A percentile compares a stretch with the other conserved stretches of the same genome.
phyloP scores from a whole-genome alignment of 2,329 filamentous ascomycete genomes.

The Calonectria montana region DNA sequence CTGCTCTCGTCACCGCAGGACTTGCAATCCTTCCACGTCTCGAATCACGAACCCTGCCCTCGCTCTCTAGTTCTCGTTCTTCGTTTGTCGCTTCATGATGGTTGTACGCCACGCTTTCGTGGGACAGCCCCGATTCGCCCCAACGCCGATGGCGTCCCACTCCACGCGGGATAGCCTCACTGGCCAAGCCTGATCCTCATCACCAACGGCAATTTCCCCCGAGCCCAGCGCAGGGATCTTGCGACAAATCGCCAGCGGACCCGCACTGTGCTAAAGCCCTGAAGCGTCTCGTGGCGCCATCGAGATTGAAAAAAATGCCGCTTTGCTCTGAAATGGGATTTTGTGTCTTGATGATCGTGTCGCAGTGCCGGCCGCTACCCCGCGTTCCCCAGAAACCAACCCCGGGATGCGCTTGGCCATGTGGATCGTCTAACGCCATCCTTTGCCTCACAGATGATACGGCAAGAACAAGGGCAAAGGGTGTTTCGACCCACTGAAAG shows the following conservation, averaged over 20 bases:
- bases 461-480: background rate
- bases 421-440: background rate
- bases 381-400: constrained; percentile 4
- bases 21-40: background rate
- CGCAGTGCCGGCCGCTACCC: background rate
- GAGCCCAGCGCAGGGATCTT: background rate
- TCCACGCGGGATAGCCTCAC: background rate
- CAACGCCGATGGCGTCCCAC: background rate
- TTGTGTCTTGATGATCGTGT: background rate
- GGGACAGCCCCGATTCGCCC: background rate
- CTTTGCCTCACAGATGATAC: background rate
- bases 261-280: background rate
- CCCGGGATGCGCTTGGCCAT: background rate
- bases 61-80: background rate
- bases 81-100: background rate
- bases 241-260: background rate
- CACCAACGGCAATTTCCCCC: background rate
- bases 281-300: background rate
- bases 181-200: background rate
- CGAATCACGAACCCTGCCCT: background rate
- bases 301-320: background rate
- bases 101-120: background rate
- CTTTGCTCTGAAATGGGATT: background rate
- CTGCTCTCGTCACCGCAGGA: background rate
- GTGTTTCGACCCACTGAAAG: background rate